Percentiles rank a stretch among this genome's conserved stretches.
These are phyloP conservation scores for Thielaviopsis populi DNA, from an alignment of 2,329 filamentous ascomycete genomes.

Conservation along the genomic window DNA sequence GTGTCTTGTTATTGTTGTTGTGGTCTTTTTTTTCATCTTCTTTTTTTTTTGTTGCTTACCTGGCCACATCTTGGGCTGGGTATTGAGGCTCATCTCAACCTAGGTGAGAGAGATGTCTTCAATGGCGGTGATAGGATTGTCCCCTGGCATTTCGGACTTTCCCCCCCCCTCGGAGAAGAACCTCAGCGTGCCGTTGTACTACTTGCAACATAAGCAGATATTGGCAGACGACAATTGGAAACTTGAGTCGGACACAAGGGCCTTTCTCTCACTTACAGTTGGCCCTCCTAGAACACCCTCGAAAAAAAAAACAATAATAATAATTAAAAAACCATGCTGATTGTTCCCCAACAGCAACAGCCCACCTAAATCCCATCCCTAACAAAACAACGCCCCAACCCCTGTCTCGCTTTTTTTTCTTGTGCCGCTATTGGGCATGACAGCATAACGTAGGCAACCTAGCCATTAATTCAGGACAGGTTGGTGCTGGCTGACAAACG, in stretches of 20 bases:
- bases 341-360: conserved; percentile 15
- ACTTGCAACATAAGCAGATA: background rate
- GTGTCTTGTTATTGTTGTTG: no score
- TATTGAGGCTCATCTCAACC: background rate
- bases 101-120: background rate
- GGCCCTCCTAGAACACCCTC: background rate
- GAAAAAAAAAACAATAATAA: background rate
- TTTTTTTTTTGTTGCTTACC: background rate
- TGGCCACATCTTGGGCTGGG: background rate
- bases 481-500: background rate
- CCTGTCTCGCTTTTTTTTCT: background rate
- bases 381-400: conserved; percentile 12
- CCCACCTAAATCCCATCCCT: conserved; percentile 11
- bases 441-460: background rate
- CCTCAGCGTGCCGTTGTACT: background rate
- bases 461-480: background rate
- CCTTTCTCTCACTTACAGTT: no score
- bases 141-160: background rate
- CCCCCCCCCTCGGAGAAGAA: background rate
- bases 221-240: background rate
- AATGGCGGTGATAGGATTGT: background rate
- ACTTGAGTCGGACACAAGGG: background rate
- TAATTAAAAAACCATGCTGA: background rate
- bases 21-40: no score
- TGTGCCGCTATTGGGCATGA: background rate